A percentile compares a stretch with the other conserved stretches of the same genome.
These are phyloP conservation scores for Paramecium sonneborni DNA, from an alignment of 73 alveolate genomes.

Conservation along the genomic window DNA sequence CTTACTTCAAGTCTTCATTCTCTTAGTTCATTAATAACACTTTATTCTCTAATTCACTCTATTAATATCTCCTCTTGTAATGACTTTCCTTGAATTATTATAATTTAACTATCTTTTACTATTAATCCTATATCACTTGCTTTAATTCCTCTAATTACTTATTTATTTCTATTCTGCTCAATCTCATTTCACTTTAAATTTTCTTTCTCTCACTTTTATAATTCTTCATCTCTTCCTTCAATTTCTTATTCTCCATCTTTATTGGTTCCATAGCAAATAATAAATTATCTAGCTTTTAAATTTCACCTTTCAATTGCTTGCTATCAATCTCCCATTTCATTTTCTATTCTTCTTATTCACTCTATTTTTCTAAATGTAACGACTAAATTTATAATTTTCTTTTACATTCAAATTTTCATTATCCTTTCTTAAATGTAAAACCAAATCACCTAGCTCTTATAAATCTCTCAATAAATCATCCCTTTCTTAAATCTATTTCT, in stretches of 20 bases:
- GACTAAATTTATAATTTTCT: slow-evolving; percentile 1
- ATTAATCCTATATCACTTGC: slow-evolving; percentile 17
- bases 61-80: not conserved
- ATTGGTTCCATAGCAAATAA: not conserved
- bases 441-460: not conserved
- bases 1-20: not conserved
- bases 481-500: not conserved
- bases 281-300: not conserved
- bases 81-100: not conserved
- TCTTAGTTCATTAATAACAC: not conserved
- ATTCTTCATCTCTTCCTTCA: not conserved
- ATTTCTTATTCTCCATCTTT: not conserved
- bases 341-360: not conserved
- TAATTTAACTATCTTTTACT: not conserved
- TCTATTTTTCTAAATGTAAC: not conserved
- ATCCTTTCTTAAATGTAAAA: not conserved
- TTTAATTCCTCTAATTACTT: not conserved
- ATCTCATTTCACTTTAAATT: not conserved
- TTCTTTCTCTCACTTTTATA: slow-evolving; percentile 1
- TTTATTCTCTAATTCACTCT: not conserved
- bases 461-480: not conserved
- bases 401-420: slow-evolving; percentile 7
- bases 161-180: not conserved
- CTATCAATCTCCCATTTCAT: not conserved
- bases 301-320: not conserved